These are phyloP conservation scores for Bipolaris cookei DNA, from an alignment of 2,329 filamentous ascomycete species.

Conservation along the genomic window DNA sequence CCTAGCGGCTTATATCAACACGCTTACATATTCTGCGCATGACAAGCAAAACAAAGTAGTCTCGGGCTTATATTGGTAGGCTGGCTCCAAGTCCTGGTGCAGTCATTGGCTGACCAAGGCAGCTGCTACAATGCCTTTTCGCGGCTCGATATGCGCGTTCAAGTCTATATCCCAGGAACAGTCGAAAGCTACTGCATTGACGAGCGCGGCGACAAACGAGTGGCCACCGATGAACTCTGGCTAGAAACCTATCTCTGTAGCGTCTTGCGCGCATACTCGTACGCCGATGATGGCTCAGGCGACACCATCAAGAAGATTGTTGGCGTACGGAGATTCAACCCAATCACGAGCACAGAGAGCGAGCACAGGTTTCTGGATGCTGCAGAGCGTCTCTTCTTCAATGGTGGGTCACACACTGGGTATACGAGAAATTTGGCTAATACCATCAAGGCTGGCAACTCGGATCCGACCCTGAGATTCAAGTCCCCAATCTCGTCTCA, in stretches of 20 bases:
- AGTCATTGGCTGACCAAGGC: constrained; percentile 39
- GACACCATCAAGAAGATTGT: constrained; percentile 96
- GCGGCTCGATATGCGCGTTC: constrained; percentile 95
- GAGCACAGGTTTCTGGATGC: constrained; percentile 96
- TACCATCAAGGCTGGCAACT: constrained; percentile 76
- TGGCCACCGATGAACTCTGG: constrained; percentile 93
- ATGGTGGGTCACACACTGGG: constrained; percentile 60
- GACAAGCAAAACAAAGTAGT: constrained; percentile 88
- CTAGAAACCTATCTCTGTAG: constrained; percentile 97
- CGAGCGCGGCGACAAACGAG: constrained; percentile 91
- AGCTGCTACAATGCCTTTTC: constrained; percentile 99
- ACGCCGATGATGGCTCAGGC: constrained; percentile 92
- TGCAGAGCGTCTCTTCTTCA: constrained; percentile 93
- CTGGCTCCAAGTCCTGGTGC: neutral
- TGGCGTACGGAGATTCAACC: constrained; percentile 96
- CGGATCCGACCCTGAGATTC: constrained; percentile 94
- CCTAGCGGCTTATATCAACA: constrained; percentile 97
- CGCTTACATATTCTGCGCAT: constrained; percentile 86
- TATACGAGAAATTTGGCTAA: constrained; percentile 2
- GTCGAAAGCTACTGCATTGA: constrained; percentile 98
- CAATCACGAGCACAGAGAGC: constrained; percentile 96
- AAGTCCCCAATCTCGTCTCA: constrained; percentile 94
- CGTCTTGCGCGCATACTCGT: constrained; percentile 91
- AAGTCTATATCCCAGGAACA: constrained; percentile 94
- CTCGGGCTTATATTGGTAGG: constrained; percentile 91